These are phyloP conservation scores for Carex scoparia DNA, from an alignment of 176 grass and related monocot species.

Conservation along the genomic window DNA sequence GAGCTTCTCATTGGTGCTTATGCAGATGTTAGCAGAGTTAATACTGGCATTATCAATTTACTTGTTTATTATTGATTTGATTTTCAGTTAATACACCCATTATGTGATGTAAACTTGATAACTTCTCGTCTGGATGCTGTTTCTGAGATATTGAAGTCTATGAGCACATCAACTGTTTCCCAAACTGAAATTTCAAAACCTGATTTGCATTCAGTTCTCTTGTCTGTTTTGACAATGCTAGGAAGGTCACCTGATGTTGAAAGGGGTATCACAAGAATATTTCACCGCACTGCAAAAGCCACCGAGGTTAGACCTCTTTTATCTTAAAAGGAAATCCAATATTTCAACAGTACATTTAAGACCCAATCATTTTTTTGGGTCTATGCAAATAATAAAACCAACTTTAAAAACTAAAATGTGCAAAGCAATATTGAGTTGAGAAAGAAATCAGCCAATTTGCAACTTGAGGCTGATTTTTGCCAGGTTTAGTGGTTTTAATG, in stretches of 20 bases:
- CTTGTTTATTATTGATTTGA: constrained; percentile 24
- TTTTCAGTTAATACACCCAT: constrained; percentile 72
- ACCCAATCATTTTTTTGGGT: not conserved
- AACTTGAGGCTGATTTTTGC: not conserved
- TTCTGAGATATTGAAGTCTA: constrained; percentile 75
- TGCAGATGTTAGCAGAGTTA: not conserved
- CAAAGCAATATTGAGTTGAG: not conserved
- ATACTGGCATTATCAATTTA: not conserved
- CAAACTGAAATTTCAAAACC: constrained; percentile 34
- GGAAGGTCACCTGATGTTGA: constrained; percentile 78
- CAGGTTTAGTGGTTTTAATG: not conserved
- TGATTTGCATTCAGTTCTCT: constrained; percentile 61
- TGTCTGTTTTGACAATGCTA: constrained; percentile 59
- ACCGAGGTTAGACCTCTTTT: constrained; percentile 48
- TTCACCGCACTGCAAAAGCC: constrained; percentile 72
- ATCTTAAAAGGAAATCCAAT: not conserved
- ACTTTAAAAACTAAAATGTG: not conserved
- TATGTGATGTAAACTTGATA: constrained; percentile 76
- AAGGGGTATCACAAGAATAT: constrained; percentile 89
- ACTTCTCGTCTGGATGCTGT: constrained; percentile 77
- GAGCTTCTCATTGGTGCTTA: not conserved
- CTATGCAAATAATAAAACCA: not conserved
- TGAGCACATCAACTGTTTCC: constrained; percentile 48
- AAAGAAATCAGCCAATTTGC: not conserved
- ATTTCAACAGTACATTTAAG: not conserved